A percentile compares a stretch with the other conserved stretches of the same genome.
Conservation (phyloP, 2,329 filamentous ascomycete genomes). For the Juglanconis oblonga region DNA sequence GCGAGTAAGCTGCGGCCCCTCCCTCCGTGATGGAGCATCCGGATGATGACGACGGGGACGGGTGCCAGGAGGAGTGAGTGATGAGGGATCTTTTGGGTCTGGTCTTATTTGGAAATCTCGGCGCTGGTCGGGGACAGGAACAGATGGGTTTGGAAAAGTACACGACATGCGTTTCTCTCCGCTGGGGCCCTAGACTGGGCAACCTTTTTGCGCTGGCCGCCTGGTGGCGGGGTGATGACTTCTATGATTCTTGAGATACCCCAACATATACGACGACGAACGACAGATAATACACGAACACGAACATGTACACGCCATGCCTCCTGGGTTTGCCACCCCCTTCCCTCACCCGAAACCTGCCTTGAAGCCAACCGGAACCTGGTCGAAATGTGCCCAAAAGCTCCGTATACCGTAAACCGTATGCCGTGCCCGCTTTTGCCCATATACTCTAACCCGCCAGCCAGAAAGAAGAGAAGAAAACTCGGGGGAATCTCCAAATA, state of each 20-base stretch:
- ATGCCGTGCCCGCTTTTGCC: too few relatives aligned
- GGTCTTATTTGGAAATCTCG: too few relatives aligned
- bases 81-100: too few relatives aligned
- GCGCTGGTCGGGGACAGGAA: too few relatives aligned
- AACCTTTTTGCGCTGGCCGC: not conserved
- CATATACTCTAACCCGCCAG: too few relatives aligned
- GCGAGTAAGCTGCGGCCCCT: too few relatives aligned
- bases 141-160: too few relatives aligned
- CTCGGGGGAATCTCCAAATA: too few relatives aligned
- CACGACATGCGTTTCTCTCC: not conserved
- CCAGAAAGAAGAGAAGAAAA: not conserved
- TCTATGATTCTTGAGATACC: not conserved
- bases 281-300: too few relatives aligned
- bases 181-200: not conserved
- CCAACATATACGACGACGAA: not conserved
- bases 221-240: not conserved
- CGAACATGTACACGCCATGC: not conserved
- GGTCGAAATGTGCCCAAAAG: not conserved
- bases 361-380: not conserved
- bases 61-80: too few relatives aligned
- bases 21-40: too few relatives aligned
- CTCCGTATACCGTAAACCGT: not conserved
- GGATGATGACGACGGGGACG: too few relatives aligned
- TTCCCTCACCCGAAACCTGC: not conserved
- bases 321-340: not conserved